Conservation (phyloP, 2,329 filamentous ascomycete genomes). For the Ampelomyces quisqualis region DNA sequence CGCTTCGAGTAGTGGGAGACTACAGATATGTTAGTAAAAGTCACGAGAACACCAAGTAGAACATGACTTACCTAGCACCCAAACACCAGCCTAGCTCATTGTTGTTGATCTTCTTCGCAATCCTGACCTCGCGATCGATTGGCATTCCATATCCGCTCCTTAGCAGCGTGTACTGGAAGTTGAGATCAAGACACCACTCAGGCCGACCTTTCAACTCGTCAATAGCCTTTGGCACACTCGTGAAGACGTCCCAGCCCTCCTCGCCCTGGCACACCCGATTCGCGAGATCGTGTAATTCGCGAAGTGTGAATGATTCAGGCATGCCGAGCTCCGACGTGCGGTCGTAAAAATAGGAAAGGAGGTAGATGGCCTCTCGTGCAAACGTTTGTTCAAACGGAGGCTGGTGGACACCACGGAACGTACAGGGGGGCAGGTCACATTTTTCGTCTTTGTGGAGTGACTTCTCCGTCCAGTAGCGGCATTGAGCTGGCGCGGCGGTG, state of each 20-base stretch:
- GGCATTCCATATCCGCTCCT: conserved; percentile 99
- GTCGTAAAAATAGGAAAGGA: conserved; percentile 98
- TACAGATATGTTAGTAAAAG: conserved; percentile 40
- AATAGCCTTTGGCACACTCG: conserved; percentile 72
- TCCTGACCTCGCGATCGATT: conserved; percentile 91
- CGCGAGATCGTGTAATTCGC: conserved; percentile 84
- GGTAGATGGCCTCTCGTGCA: conserved; percentile 84
- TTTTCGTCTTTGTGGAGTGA: conserved; percentile 83
- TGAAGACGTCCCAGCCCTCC: conserved; percentile 76
- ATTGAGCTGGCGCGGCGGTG: conserved; percentile 75
- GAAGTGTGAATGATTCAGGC: conserved; percentile 94
- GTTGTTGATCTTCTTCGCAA: conserved; percentile 97
- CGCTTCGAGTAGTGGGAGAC: conserved; percentile 78
- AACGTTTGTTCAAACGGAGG: conserved; percentile 92
- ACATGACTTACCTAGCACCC: conserved; percentile 75
- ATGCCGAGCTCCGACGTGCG: conserved; percentile 91
- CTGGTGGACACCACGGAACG: conserved; percentile 97
- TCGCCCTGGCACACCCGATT: conserved; percentile 81
- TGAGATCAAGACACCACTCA: conserved; percentile 91
- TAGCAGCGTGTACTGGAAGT: conserved; percentile 90
- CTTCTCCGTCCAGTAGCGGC: conserved; percentile 84
- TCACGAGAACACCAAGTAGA: not conserved
- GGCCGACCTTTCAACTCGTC: conserved; percentile 78
- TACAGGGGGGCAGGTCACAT: conserved; percentile 86
- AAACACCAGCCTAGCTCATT: conserved; percentile 98